These are phyloP conservation scores for Chlorella sorokiniana DNA, from an alignment of 139 green algal species.

Conservation along the genomic window DNA sequence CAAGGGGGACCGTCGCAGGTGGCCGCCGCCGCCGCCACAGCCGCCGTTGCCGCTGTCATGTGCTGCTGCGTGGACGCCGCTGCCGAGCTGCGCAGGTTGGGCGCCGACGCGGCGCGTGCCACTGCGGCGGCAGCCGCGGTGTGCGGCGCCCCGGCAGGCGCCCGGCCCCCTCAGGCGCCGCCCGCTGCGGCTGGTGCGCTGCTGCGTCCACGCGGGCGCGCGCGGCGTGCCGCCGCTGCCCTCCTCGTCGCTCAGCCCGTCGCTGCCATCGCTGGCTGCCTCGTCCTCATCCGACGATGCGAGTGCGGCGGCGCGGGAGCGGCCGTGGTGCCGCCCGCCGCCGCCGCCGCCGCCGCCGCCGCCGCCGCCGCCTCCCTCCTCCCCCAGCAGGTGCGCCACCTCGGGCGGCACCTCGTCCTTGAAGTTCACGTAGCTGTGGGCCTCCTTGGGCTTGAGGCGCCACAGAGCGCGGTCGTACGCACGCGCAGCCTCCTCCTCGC, in stretches of 20 bases:
- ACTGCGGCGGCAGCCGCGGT: too few species aligned
- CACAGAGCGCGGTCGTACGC: slow-evolving; percentile 68
- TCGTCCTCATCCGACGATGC: background rate
- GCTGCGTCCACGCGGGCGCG: background rate
- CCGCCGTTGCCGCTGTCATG: background rate
- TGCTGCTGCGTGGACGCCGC: background rate
- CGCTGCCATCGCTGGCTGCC: background rate
- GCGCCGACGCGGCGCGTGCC: background rate
- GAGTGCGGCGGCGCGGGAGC: slow-evolving; percentile 1
- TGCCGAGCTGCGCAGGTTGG: background rate
- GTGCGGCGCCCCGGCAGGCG: too few species aligned
- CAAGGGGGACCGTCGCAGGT: background rate
- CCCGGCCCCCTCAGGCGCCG: slow-evolving; percentile 13
- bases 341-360: background rate
- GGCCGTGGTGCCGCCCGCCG: background rate
- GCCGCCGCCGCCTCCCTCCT: background rate
- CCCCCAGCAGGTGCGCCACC: slow-evolving; percentile 29
- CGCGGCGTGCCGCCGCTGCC: slow-evolving; percentile 17
- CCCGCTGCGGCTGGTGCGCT: slow-evolving; percentile 28
- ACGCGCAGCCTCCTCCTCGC: slow-evolving; percentile 60
- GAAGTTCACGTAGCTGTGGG: slow-evolving; percentile 74
- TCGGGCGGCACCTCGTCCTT: slow-evolving; percentile 60
- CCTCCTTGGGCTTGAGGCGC: slow-evolving; percentile 73
- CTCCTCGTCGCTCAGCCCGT: slow-evolving; percentile 5
- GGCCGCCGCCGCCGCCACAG: background rate